Base-by-base conservation (phyloP, 768 basidiomycete species). In the Psilocybe sp. region DNA sequence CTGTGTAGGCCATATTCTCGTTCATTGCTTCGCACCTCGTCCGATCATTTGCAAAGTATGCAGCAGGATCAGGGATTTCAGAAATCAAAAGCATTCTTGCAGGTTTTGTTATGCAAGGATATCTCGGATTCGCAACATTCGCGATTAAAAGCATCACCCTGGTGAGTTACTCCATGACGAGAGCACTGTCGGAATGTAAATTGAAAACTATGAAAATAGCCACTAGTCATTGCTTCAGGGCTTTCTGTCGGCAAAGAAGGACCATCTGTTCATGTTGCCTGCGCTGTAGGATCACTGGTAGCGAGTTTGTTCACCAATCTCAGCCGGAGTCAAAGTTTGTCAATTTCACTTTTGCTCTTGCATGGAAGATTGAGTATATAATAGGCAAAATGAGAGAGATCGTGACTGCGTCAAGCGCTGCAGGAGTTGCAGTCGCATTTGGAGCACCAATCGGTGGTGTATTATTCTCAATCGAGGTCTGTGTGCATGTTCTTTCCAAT, bases 1-100 rank as follows among this genome's bases (percentile, higher is more conserved):
- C 39, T 39, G 43, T 51, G 76, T 58, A 98, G 96, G 78, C 79
- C 3, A 58, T 76, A 1, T 96, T 98, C 61, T 84, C 94, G 0
- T 92, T 91, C 63, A 75, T 87, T 12, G 90, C 95, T 4, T 89
- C 93, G 0, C 92, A 91, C 64, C 76, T 99, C 10, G 97, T 98
- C 48, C 79, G 82, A 46, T 84, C 83, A 8, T 81, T 95, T 60
- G 95, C 96, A 8, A 94, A 85, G 47, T 96, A 96, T 67, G 95
- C 97, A 12, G 97, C 97, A 15, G 95, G 97, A 5, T 98, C 95
- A 51, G 97, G 97, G 44, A 98, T 99, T 42, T 92, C 95, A 16
- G 97, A 99, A 69, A 98, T 99, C 69, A 99, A 98, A 62, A 97
- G 93, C 64, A 98, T 98, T 58, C 74, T 99, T 28, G 92, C 91